Conservation (phyloP, 179 eudicot genomes). For the Camellia oleifera region DNA sequence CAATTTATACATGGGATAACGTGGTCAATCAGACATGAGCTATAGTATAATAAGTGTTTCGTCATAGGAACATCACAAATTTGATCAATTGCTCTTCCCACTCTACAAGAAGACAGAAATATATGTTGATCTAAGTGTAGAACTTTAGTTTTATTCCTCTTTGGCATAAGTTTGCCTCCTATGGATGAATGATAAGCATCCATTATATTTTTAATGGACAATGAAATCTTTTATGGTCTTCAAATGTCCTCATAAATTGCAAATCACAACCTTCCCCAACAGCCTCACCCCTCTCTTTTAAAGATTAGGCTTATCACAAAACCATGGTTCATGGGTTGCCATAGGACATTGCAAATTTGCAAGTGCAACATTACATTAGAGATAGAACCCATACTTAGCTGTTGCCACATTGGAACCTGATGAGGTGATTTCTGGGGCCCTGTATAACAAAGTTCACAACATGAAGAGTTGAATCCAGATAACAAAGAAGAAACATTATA, state of each 20-base stretch:
- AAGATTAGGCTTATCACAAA: not conserved
- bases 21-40: not conserved
- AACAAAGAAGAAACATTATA: not conserved
- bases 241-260: not conserved
- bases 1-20: not conserved
- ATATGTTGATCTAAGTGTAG: not conserved
- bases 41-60: not conserved
- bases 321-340: not conserved
- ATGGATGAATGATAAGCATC: not conserved
- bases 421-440: slow-evolving; percentile 50
- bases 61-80: not conserved
- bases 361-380: not conserved
- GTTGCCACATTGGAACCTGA: slow-evolving; percentile 44
- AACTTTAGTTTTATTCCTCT: not conserved
- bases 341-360: not conserved
- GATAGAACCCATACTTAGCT: slow-evolving; percentile 40
- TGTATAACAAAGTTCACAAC: slow-evolving; percentile 27
- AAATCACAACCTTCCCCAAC: not conserved
- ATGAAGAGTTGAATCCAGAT: not conserved
- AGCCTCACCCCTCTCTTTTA: slow-evolving; percentile 4
- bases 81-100: not conserved
- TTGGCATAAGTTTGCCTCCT: not conserved
- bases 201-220: not conserved
- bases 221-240: not conserved
- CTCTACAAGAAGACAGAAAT: not conserved